Evolutionary conservation across 2,329 filamentous ascomycete genomes (phyloP), one percentile per base, ranked within the genome.

Genomic region (Boeremia lycopersici): DNA sequence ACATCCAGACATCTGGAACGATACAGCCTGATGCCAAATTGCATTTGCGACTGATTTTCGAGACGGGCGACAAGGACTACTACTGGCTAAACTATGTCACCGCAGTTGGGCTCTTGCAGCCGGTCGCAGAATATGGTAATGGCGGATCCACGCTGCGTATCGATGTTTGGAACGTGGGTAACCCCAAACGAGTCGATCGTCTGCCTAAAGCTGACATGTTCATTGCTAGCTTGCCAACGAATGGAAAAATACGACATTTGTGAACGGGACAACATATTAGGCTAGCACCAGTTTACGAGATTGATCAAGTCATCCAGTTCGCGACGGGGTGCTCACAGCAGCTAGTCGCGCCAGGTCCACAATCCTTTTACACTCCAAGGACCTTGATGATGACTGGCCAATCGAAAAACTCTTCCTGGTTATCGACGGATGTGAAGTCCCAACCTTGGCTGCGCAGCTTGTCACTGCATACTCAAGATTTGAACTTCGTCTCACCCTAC

Each of bases 1-100:
- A 60, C 26, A 55, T 74, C 26, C 61, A 67, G 47, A 71, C 69
- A 5, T 58, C 53, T 10, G 70, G 71, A 1, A 54, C 68, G 9
- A 34, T 40, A 3, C 62, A 65, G 34, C 57, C 63, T 8, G 54
- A 56, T 17, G 65, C 63, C 6, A 48, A 46, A 11, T 15, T 53
- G 39, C 52, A 56, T 17, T 39, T 59, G 34, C 41, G 56, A 11
- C 12, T 52, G 1, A 12, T 49, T 4, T 48, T 59, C 11, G 52
- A 59, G 36, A 59, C 56, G 1, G 52, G 52, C 2, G 46, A 54
- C 11, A 49, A 56, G 36, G 30, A 46, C 2, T 59, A 59, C 19
- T 56, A 56, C 15, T 59, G 56, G 56, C 11, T 59, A 35, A 59
- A 59, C 15, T 40, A 42, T 13, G 39, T 59, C 1, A 50, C 49